Conservation (phyloP, 2,329 filamentous ascomycete species). For the Didymella glomerata region DNA sequence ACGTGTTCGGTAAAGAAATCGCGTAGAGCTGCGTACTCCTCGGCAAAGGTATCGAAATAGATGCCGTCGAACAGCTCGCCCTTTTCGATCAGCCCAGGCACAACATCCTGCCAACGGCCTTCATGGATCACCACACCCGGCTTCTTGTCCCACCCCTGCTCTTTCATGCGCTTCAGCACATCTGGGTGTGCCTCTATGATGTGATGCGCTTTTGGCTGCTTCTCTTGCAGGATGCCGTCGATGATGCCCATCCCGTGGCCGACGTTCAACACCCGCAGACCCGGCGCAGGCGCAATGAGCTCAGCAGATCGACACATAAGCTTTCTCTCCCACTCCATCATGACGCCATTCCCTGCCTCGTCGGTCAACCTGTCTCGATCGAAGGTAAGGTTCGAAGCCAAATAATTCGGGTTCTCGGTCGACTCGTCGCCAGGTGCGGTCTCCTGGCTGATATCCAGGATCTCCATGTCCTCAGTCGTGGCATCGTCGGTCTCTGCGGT, state of each 20-base stretch:
- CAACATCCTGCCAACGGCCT: slow-evolving; percentile 60
- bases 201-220: slow-evolving; percentile 56
- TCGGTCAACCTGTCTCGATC: slow-evolving; percentile 58
- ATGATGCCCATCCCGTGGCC: slow-evolving; percentile 63
- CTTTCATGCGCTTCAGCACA: slow-evolving; percentile 56
- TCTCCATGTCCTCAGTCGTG: slow-evolving; percentile 27
- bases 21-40: slow-evolving; percentile 86
- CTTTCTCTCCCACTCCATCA: slow-evolving; percentile 63
- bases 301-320: slow-evolving; percentile 59
- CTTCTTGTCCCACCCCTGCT: slow-evolving; percentile 59
- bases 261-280: slow-evolving; percentile 59
- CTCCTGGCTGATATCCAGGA: slow-evolving; percentile 39
- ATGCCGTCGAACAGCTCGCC: slow-evolving; percentile 62
- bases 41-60: slow-evolving; percentile 98
- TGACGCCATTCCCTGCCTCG: slow-evolving; percentile 60
- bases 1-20: slow-evolving; percentile 90
- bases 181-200: slow-evolving; percentile 63
- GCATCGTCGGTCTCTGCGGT: slow-evolving; percentile 20
- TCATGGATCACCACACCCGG: slow-evolving; percentile 59
- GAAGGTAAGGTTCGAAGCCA: slow-evolving; percentile 59
- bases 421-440: slow-evolving; percentile 41
- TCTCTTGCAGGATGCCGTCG: slow-evolving; percentile 57
- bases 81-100: slow-evolving; percentile 56
- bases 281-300: slow-evolving; percentile 50
- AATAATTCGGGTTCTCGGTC: slow-evolving; percentile 59